Conservation (phyloP, 2,329 filamentous ascomycete species). For the Calonectria hongkongensis region DNA sequence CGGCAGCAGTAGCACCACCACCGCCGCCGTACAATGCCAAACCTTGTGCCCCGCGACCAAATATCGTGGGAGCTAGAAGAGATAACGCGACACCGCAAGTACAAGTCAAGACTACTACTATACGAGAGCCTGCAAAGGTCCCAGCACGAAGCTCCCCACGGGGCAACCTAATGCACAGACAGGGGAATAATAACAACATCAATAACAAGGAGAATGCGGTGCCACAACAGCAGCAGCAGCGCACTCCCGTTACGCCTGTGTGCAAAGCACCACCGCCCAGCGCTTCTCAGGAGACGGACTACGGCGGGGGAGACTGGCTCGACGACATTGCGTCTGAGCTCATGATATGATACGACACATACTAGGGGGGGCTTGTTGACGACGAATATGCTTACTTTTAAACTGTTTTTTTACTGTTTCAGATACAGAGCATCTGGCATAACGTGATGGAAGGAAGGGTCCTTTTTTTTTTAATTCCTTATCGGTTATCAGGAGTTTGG, state of each 20-base stretch:
- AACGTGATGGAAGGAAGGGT: constrained; percentile 9
- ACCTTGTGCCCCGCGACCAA: constrained; percentile 15
- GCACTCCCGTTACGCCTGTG: background rate
- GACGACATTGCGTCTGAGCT: constrained; percentile 61
- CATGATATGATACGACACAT: constrained; percentile 47
- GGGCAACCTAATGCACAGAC: background rate
- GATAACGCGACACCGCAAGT: constrained; percentile 12
- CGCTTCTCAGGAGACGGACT: constrained; percentile 62
- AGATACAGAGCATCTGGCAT: constrained; percentile 8
- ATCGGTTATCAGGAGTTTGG: constrained; percentile 4
- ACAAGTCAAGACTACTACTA: background rate
- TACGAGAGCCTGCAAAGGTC: background rate
- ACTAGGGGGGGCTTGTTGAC: background rate
- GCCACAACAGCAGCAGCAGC: constrained; percentile 15
- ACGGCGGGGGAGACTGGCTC: constrained; percentile 62
- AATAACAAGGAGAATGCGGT: constrained; percentile 50
- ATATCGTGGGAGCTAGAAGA: background rate
- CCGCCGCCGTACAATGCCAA: background rate
- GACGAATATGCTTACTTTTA: constrained; percentile 1
- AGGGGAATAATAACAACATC: background rate
- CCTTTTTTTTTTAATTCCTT: background rate
- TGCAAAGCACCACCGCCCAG: constrained; percentile 29
- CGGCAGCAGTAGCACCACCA: background rate
- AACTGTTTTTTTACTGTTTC: constrained; percentile 14
- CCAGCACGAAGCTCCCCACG: background rate